A percentile compares a stretch with the other conserved stretches of the same genome.
phyloP scores from a whole-genome alignment of 108 stramenopile species.

The Skeletonema tropicum region DNA sequence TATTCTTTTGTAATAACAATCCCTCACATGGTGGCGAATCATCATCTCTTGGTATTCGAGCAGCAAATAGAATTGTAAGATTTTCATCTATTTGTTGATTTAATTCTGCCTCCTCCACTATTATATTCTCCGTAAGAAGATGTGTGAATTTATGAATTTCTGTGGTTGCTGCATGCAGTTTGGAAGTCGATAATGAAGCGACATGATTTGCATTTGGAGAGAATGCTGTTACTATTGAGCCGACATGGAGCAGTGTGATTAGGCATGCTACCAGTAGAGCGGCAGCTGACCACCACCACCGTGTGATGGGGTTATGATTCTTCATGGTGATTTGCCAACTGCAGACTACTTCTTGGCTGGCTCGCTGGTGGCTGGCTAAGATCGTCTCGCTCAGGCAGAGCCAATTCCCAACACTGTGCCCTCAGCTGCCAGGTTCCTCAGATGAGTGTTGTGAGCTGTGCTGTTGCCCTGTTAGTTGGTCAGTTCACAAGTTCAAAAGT shows the following conservation, averaged over 20 bases:
- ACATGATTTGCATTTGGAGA: not conserved
- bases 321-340: too few species aligned
- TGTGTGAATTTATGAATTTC: not conserved
- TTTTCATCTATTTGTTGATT: not conserved
- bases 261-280: not conserved
- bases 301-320: not conserved
- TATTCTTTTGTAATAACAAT: not conserved
- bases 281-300: too few species aligned
- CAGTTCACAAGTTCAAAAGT: too few species aligned
- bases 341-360: too few species aligned
- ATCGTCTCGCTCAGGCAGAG: too few species aligned
- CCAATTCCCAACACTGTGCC: too few species aligned
- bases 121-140: not conserved
- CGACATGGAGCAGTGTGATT: not conserved
- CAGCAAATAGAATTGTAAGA: constrained; percentile 3
- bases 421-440: too few species aligned
- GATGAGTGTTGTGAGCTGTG: too few species aligned
- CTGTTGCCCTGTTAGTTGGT: too few species aligned
- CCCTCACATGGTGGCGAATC: not conserved
- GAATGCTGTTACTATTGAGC: not conserved
- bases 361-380: too few species aligned
- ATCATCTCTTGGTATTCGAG: not conserved
- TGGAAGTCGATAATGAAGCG: not conserved
- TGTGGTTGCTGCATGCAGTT: not conserved
- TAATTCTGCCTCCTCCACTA: not conserved